These are phyloP conservation scores for Hypoxylon perforatum DNA, from an alignment of 495 filamentous ascomycete species.

Conservation along the genomic window DNA sequence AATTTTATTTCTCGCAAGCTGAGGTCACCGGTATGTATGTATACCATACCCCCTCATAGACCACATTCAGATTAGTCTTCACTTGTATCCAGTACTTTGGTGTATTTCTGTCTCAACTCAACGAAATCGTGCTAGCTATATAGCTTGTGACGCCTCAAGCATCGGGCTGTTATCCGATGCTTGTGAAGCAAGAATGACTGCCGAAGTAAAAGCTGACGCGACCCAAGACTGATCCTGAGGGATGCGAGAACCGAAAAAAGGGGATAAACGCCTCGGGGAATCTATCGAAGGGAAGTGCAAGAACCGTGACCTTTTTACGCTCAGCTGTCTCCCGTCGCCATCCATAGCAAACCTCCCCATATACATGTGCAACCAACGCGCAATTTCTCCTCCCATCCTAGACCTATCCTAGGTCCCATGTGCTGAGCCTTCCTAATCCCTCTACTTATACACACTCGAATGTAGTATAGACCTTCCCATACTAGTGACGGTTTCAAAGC, in stretches of 20 bases:
- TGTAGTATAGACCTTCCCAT: conserved; percentile 26
- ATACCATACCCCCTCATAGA: too few relatives aligned
- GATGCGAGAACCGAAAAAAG: conserved; percentile 34
- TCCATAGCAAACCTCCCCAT: conserved; percentile 42
- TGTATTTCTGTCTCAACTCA: conserved; percentile 10
- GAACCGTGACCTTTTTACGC: conserved; percentile 41
- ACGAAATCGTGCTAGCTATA: conserved; percentile 42
- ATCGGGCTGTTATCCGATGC: conserved; percentile 41
- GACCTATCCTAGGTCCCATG: conserved; percentile 11
- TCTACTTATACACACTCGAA: conserved; percentile 45
- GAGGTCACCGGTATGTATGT: too few relatives aligned
- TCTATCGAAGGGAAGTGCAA: conserved; percentile 48
- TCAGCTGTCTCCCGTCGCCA: conserved; percentile 31
- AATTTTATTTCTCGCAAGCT: too few relatives aligned
- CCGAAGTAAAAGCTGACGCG: conserved; percentile 36
- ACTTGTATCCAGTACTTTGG: not conserved
- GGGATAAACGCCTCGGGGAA: conserved; percentile 47
- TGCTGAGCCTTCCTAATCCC: conserved; percentile 30
- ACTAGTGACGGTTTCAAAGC: conserved; percentile 3
- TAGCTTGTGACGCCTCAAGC: conserved; percentile 34
- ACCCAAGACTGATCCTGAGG: conserved; percentile 45
- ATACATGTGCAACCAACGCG: conserved; percentile 45
- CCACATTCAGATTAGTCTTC: too few relatives aligned
- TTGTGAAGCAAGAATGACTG: conserved; percentile 41
- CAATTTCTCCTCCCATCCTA: conserved; percentile 31